phyloP scores from a whole-genome alignment of 768 basidiomycete genomes.

The Grammothele lineata region DNA sequence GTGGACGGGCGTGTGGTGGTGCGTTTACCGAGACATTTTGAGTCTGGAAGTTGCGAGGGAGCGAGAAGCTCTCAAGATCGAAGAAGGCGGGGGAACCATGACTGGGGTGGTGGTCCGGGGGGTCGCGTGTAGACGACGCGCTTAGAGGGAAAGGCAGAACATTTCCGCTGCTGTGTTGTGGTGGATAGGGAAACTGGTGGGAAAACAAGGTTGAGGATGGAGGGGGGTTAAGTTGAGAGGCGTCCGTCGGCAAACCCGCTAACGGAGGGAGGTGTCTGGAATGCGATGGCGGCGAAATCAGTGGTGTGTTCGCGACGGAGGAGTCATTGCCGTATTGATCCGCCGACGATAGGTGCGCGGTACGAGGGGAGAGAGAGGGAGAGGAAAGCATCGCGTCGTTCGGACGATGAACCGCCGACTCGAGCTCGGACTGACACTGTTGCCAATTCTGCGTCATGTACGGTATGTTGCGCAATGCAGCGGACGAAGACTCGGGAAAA shows the following conservation, averaged over 20 bases:
- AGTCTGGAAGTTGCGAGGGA: constrained; percentile 47
- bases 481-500: constrained; percentile 10
- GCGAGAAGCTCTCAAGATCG: constrained; percentile 45
- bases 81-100: constrained; percentile 24
- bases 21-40: constrained; percentile 59
- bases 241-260: constrained; percentile 15
- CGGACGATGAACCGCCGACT: neutral
- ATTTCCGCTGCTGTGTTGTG: constrained; percentile 20
- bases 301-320: constrained; percentile 20
- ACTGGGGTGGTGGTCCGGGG: constrained; percentile 19
- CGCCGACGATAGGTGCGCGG: constrained; percentile 17
- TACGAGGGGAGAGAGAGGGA: constrained; percentile 12
- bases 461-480: constrained; percentile 12
- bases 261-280: constrained; percentile 21
- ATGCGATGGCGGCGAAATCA: constrained; percentile 23
- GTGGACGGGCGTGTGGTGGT: constrained; percentile 51
- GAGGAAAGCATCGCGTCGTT: neutral
- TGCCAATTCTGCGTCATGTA: constrained; percentile 18
- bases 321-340: constrained; percentile 16
- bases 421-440: constrained; percentile 3
- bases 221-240: constrained; percentile 11
- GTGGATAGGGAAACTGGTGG: constrained; percentile 13
- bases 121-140: constrained; percentile 24
- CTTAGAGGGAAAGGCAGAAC: constrained; percentile 22
- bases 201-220: constrained; percentile 25